Evolutionary conservation across 2,329 filamentous ascomycete genomes (phyloP).

Genomic region (Tolypocladium capitatum): DNA sequence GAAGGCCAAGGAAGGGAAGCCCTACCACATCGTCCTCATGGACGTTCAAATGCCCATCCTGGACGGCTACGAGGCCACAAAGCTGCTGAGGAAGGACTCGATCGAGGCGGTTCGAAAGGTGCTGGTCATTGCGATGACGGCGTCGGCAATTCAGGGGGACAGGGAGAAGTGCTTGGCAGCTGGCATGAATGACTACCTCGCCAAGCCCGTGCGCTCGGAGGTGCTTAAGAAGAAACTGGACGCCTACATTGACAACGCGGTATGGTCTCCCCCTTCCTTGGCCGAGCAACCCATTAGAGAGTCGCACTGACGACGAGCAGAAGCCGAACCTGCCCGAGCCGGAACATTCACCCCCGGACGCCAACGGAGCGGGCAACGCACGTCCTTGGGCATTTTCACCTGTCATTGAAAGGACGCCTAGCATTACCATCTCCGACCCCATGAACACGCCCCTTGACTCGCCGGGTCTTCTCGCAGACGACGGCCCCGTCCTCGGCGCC

Average conservation of each 20-base stretch:
- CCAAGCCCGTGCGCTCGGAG: conserved; percentile 85
- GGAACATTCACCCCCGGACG: background rate
- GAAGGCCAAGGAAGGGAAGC: conserved; percentile 55
- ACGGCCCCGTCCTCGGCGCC: conserved; percentile 12
- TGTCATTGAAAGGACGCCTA: conserved; percentile 1
- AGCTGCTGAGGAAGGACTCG: conserved; percentile 63
- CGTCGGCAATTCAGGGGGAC: conserved; percentile 86
- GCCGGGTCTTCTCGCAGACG: conserved; percentile 10
- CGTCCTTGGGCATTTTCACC: background rate
- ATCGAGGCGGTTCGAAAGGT: conserved; percentile 67
- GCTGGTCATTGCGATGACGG: conserved; percentile 95
- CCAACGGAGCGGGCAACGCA: background rate
- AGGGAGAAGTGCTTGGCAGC: conserved; percentile 90
- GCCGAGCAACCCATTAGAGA: background rate
- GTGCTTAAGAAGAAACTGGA: conserved; percentile 74
- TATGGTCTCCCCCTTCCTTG: conserved; percentile 5
- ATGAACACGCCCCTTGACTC: conserved; percentile 20
- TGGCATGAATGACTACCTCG: conserved; percentile 95
- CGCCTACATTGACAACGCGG: conserved; percentile 33
- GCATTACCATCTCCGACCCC: conserved; percentile 11
- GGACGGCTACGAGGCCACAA: conserved; percentile 85
- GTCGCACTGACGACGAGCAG: background rate
- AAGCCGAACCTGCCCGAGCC: background rate
- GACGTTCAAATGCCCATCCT: conserved; percentile 93
- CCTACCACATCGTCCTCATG: conserved; percentile 88